These are phyloP conservation scores for Punica granatum DNA, from an alignment of 345 rosid genomes.

Conservation along the genomic window DNA sequence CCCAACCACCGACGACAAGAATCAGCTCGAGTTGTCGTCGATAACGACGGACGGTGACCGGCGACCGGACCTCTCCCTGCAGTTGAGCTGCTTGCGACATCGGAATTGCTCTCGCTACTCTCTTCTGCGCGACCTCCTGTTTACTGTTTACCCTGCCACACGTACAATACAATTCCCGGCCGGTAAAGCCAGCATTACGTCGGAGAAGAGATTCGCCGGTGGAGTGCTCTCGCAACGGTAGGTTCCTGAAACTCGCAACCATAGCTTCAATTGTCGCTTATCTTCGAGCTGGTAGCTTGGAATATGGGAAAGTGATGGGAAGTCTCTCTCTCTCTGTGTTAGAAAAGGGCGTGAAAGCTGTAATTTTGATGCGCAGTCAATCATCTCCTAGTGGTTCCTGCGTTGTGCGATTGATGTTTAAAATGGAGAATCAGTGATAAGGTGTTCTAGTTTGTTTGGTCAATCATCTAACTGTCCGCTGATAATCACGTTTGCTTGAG, in stretches of 20 bases:
- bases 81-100: neutral
- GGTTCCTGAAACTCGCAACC: neutral
- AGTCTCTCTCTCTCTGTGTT: neutral
- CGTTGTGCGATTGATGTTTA: neutral
- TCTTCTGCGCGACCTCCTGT: neutral
- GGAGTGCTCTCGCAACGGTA: neutral
- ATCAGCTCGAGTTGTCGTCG: neutral
- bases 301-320: neutral
- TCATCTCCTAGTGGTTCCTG: neutral
- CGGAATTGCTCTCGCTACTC: neutral
- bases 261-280: neutral
- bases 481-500: neutral
- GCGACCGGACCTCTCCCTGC: neutral
- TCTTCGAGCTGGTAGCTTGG: neutral
- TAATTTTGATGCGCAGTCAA: neutral
- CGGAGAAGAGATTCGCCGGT: neutral
- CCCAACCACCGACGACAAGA: neutral
- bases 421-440: neutral
- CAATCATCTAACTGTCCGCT: neutral
- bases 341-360: no score
- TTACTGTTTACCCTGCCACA: neutral
- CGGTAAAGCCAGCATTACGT: neutral
- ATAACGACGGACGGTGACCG: neutral
- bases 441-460: neutral
- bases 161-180: neutral